Evolutionary conservation across 768 basidiomycete genomes (phyloP).

Genomic region (Termitomyces sp.): DNA sequence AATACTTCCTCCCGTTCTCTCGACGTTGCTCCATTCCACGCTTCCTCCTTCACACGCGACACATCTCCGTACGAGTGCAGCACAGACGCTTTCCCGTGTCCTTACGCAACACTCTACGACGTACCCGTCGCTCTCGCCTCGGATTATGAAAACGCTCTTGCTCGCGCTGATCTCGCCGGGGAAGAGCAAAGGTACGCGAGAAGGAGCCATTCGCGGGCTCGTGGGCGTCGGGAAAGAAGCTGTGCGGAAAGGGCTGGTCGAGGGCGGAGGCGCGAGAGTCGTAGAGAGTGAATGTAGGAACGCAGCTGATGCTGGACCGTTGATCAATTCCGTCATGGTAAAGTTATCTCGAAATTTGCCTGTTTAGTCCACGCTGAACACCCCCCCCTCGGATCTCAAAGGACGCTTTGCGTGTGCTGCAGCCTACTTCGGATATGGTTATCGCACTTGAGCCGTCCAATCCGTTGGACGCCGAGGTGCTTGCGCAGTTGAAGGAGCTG

Average conservation of each 20-base stretch:
- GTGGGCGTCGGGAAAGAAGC: conserved; percentile 84
- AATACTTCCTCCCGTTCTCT: conserved; percentile 89
- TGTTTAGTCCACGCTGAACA: neutral
- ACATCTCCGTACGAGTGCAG: conserved; percentile 73
- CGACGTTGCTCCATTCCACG: conserved; percentile 82
- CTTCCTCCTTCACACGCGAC: conserved; percentile 69
- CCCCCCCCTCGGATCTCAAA: conserved; percentile 18
- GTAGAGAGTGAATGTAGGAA: conserved; percentile 61
- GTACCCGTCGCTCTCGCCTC: conserved; percentile 80
- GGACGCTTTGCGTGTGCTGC: conserved; percentile 61
- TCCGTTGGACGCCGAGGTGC: conserved; percentile 42
- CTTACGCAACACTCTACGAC: conserved; percentile 82
- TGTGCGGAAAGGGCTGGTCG: conserved; percentile 74
- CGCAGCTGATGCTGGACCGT: conserved; percentile 31
- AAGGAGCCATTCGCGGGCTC: conserved; percentile 87
- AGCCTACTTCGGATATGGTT: conserved; percentile 52
- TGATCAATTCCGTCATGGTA: conserved; percentile 64
- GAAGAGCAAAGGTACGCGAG: conserved; percentile 75
- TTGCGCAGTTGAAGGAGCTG: conserved; percentile 42
- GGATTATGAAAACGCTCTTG: conserved; percentile 91
- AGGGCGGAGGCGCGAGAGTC: conserved; percentile 73
- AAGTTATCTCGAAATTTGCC: conserved; percentile 14
- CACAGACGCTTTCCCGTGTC: conserved; percentile 79
- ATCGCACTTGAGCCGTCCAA: conserved; percentile 48
- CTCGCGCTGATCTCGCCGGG: conserved; percentile 73